These are phyloP conservation scores for Kwoniella europaea DNA, from an alignment of 768 basidiomycete genomes.

Conservation along the genomic window DNA sequence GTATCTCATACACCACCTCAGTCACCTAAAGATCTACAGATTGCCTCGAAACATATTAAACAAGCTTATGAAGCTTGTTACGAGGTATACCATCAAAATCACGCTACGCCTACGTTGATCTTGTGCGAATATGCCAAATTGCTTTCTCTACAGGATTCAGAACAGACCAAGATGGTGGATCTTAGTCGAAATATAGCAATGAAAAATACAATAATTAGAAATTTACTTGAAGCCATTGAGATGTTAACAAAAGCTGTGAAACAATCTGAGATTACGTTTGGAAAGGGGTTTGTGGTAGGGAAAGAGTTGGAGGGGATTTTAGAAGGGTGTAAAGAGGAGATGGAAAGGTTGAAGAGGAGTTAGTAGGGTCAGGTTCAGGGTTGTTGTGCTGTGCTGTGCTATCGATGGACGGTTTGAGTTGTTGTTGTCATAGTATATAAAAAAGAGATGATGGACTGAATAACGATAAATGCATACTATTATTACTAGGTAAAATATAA, in stretches of 20 bases:
- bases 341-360: slow-evolving; percentile 55
- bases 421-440: neutral
- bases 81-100: slow-evolving; percentile 66
- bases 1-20: slow-evolving; percentile 64
- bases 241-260: slow-evolving; percentile 68
- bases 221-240: slow-evolving; percentile 70
- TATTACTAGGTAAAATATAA: no score
- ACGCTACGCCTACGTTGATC: slow-evolving; percentile 77
- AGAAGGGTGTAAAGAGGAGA: slow-evolving; percentile 72
- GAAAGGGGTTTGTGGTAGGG: slow-evolving; percentile 70
- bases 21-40: slow-evolving; percentile 36
- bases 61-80: slow-evolving; percentile 65
- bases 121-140: slow-evolving; percentile 81
- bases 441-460: no score
- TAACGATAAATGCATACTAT: no score
- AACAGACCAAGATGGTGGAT: slow-evolving; percentile 34
- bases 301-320: slow-evolving; percentile 67
- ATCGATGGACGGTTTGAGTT: neutral
- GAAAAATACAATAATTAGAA: slow-evolving; percentile 36
- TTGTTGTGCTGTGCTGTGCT: neutral
- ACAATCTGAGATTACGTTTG: slow-evolving; percentile 78
- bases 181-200: no score
- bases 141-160: slow-evolving; percentile 58
- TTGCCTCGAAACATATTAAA: slow-evolving; percentile 58
- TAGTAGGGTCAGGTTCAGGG: neutral